Percentiles rank a stretch among this genome's conserved stretches.
Conservation (phyloP, 1,139 yeast species). For the Suhomyces bolitotheri region DNA sequence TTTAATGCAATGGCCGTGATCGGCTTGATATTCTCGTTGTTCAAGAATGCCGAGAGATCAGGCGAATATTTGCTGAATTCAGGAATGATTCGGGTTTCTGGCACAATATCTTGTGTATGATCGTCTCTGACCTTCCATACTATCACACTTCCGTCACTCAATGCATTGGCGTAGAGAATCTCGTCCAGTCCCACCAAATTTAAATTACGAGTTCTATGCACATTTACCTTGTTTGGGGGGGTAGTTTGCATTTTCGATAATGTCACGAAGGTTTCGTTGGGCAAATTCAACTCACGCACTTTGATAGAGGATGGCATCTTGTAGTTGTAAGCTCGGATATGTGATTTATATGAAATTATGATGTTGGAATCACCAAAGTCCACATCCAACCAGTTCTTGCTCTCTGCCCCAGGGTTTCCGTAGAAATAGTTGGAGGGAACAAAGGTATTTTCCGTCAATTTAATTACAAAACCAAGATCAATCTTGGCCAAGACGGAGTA, state of each 20-base stretch:
- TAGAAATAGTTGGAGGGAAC: slow-evolving; percentile 7
- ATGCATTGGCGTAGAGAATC: slow-evolving; percentile 45
- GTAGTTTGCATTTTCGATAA: slow-evolving; percentile 23
- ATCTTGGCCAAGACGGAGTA: slow-evolving; percentile 15
- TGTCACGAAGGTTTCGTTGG: slow-evolving; percentile 19
- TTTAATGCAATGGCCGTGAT: slow-evolving; percentile 37
- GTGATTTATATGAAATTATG: slow-evolving; percentile 27
- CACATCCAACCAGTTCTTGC: slow-evolving; percentile 31
- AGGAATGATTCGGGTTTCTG: slow-evolving; percentile 25
- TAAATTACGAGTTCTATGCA: slow-evolving; percentile 5
- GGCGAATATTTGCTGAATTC: slow-evolving; percentile 22
- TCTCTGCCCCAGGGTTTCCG: slow-evolving; percentile 11
- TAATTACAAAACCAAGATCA: slow-evolving; percentile 17
- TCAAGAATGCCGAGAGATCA: slow-evolving; percentile 10
- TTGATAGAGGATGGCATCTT: slow-evolving; percentile 7
- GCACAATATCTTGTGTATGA: slow-evolving; percentile 17
- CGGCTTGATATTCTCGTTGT: slow-evolving; percentile 7
- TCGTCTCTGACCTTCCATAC: slow-evolving; percentile 43
- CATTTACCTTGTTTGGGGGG: slow-evolving; percentile 1
- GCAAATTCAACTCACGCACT: slow-evolving; percentile 13
- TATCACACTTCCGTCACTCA: slow-evolving; percentile 37
- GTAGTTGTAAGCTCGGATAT: slow-evolving; percentile 32
- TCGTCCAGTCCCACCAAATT: slow-evolving; percentile 55
- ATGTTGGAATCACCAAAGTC: slow-evolving; percentile 56
- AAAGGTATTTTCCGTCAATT: slow-evolving; percentile 12